These are phyloP conservation scores for Dothistroma septosporum DNA, from an alignment of 2,329 filamentous ascomycete species.

Conservation along the genomic window DNA sequence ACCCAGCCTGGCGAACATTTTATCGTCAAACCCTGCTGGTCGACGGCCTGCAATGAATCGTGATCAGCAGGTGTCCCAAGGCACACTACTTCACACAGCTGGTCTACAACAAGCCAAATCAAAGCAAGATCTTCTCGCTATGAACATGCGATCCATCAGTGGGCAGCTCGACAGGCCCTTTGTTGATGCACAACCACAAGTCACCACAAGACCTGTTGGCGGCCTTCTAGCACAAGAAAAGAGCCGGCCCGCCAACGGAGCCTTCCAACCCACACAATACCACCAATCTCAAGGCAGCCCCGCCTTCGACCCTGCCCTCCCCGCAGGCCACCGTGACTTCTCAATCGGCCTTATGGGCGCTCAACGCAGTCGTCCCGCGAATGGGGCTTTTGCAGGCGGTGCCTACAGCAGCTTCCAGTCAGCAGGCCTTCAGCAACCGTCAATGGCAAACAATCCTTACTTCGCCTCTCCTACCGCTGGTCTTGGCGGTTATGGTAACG, in stretches of 20 bases:
- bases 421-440: slow-evolving; percentile 13
- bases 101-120: slow-evolving; percentile 34
- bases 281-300: not conserved
- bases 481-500: slow-evolving; percentile 16
- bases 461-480: slow-evolving; percentile 28
- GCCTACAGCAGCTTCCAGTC: slow-evolving; percentile 22
- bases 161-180: slow-evolving; percentile 23
- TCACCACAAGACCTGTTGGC: slow-evolving; percentile 31
- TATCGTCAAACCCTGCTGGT: slow-evolving; percentile 43
- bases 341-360: slow-evolving; percentile 26
- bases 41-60: slow-evolving; percentile 10
- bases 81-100: slow-evolving; percentile 39
- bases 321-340: slow-evolving; percentile 8
- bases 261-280: slow-evolving; percentile 23
- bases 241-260: slow-evolving; percentile 28
- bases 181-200: slow-evolving; percentile 27
- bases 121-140: slow-evolving; percentile 35
- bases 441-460: slow-evolving; percentile 13
- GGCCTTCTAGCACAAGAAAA: slow-evolving; percentile 19
- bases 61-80: slow-evolving; percentile 25
- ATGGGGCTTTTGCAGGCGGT: slow-evolving; percentile 34
- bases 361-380: slow-evolving; percentile 20
- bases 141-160: slow-evolving; percentile 31
- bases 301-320: not conserved
- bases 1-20: slow-evolving; percentile 57